Conservation (phyloP, 306 rosid species). For the Vigna hirtella region DNA sequence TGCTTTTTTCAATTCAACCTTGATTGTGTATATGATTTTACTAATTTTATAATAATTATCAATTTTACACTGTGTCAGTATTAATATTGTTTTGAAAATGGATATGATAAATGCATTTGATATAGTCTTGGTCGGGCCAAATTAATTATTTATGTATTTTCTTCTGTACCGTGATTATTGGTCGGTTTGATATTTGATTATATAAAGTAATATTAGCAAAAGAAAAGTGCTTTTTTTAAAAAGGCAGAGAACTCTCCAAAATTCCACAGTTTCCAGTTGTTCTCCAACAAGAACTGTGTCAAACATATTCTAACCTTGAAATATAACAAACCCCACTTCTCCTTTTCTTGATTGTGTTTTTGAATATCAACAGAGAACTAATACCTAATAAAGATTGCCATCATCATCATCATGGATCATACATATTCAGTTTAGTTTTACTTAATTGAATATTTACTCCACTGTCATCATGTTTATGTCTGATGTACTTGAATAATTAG, state of each 20-base stretch:
- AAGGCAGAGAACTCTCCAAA: constrained; percentile 30
- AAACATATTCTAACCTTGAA: constrained; percentile 33
- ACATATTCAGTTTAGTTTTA: background rate
- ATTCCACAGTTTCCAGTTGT: constrained; percentile 56
- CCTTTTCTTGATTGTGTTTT: constrained; percentile 42
- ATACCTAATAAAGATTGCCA: constrained; percentile 56
- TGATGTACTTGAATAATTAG: background rate
- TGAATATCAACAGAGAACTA: constrained; percentile 43
- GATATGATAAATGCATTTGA: too few species aligned
- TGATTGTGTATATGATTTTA: too few species aligned
- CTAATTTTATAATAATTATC: too few species aligned
- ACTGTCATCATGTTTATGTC: constrained; percentile 43
- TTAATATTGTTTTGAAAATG: too few species aligned
- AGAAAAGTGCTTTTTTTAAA: constrained; percentile 39
- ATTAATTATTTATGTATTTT: constrained; percentile 2
- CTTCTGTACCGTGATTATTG: constrained; percentile 26
- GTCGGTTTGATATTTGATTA: constrained; percentile 9
- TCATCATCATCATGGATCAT: constrained; percentile 32
- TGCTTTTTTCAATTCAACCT: background rate
- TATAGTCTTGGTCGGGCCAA: background rate
- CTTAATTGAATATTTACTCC: constrained; percentile 20
- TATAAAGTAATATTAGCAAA: constrained; percentile 10
- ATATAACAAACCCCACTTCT: constrained; percentile 41
- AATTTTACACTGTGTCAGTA: background rate
- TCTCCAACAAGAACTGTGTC: constrained; percentile 53